These are phyloP conservation scores for Triticum timopheevii DNA, from an alignment of 176 grass and related monocot genomes.

Conservation along the genomic window DNA sequence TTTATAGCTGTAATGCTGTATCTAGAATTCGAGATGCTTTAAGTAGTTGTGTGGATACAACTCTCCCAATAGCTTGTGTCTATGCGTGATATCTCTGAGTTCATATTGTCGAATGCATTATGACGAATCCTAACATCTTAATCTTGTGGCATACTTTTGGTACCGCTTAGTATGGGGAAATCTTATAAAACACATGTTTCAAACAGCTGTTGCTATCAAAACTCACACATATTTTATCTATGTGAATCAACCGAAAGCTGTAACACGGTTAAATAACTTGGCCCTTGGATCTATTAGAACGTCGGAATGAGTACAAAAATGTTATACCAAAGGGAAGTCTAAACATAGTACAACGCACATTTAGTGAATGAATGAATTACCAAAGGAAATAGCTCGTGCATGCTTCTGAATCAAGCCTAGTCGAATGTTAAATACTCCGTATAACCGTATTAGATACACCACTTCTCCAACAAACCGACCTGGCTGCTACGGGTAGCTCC, in stretches of 20 bases:
- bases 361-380: background rate
- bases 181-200: too few species aligned
- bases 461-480: background rate
- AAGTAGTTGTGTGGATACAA: background rate
- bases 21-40: background rate
- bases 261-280: background rate
- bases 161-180: background rate
- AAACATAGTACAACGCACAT: background rate
- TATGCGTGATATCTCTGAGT: background rate
- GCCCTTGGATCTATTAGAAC: background rate
- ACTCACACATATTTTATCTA: background rate
- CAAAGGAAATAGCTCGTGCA: background rate
- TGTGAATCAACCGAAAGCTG: background rate
- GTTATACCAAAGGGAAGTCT: too few species aligned
- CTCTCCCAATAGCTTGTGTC: background rate
- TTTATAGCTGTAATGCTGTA: background rate
- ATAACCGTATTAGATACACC: too few species aligned
- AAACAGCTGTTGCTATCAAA: background rate
- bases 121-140: background rate
- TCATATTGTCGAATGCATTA: background rate
- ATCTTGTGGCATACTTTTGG: background rate
- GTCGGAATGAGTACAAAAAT: background rate
- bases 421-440: too few species aligned
- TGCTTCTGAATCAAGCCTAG: background rate
- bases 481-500: background rate